Base-by-base conservation (phyloP, 495 filamentous ascomycete genomes). In the Massariosphaeria phaeospora region DNA sequence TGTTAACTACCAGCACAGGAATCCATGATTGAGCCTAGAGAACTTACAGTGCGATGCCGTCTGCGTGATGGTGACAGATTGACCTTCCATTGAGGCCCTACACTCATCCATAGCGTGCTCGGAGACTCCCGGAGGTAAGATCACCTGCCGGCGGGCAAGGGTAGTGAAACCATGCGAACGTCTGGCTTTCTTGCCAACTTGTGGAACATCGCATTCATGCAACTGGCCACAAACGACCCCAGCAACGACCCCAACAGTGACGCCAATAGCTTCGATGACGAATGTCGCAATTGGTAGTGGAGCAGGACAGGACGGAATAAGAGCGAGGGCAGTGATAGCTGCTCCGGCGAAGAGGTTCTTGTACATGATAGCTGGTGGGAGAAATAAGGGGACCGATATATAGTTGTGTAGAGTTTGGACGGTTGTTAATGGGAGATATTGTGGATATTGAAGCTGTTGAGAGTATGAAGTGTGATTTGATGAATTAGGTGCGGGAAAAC, bases 291-390 rank as follows among this genome's bases (percentile, higher is more conserved):
- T 21, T 6, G 18, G 4, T 4, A 27, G 25, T 4, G 44, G 44
- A 34, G 44, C 44, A 21, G 44, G 44, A 27, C 44, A 48, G 44
- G 44, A 34, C 11, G 24, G 24, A 27, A 48, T 48, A 5, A 34
- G 6, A 21, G 44, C 30, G 44, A 48, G n/a, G 27, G 44, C 24
- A 8, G 44, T 27, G 13, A 48, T 24, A 34, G 44, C 44, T 4
- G 27, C 5, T 12, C 25, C 44, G 18, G 33, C n/a, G n/a, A n/a
- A n/a, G n/a, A n/a, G n/a, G n/a, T n/a, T n/a, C n/a, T n/a, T n/a
- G n/a, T n/a, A n/a, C n/a, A n/a, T n/a, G n/a, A n/a, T n/a, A n/a
- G n/a, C n/a, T n/a, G n/a, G n/a, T n/a, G n/a, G n/a, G n/a, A n/a
- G n/a, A n/a, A n/a, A n/a, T n/a, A n/a, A n/a, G n/a, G n/a, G n/a